Base-by-base conservation (phyloP, 306 rosid species). In the Pyrus bretschneideri region DNA sequence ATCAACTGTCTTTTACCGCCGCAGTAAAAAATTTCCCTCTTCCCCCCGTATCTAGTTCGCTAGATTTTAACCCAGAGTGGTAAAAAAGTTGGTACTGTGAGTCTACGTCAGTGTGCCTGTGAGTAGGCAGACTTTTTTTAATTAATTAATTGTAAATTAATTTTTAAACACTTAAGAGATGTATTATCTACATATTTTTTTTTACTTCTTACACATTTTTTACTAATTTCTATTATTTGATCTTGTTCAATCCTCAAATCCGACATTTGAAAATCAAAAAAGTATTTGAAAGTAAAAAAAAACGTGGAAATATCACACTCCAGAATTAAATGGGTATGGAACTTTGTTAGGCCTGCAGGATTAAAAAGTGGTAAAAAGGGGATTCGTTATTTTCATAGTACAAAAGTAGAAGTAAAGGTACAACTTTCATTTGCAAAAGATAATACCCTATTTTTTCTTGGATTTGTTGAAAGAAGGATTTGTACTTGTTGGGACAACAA, bases 201-300 rank as follows among this genome's bases (percentile, higher is more conserved):
- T 38, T 38, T 38, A 38, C 40, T 35, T 35, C 2, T 1, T 6
- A 6, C 0, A 35, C 0, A 35, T 35, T 35, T 6, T 0, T 38
- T 38, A 0, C 0, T 38, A 38, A 38, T 38, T 38, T 38, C 0
- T 6, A 0, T 6, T 0, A 2, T 0, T 38, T 38, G 0, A 38
- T 38, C 0, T 38, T 38, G 0, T 35, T 7, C 0, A 35, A 35
- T 35, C 6, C 2, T 1, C 0, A 38, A 38, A 38, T 38, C 2
- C 42, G 2, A 38, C 1, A 38, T 38, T 7, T 0, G 0, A 7
- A 38, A 38, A 35, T 35, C 0, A 38, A 38, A 38, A 38, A 38
- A 0, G 2, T 6, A 38, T 38, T 6, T 38, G 0, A 38, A 38
- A 38, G 9, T 38, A 6, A 38, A 38, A 38, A 38, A 38, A 1